Conservation (phyloP, 331 rosid genomes). For the Acacia concinna region DNA sequence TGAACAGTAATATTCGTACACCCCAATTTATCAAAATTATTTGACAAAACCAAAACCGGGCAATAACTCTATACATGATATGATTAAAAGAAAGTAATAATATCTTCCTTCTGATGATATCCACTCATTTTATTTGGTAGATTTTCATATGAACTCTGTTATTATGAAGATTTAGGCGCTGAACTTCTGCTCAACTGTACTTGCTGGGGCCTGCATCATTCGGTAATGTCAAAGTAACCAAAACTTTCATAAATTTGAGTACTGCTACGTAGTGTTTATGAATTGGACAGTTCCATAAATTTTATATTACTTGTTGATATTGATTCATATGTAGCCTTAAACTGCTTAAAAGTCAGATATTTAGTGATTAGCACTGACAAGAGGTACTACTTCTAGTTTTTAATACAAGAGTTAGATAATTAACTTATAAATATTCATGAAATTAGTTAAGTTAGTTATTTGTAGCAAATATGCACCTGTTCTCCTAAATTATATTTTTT, state of each 20-base stretch:
- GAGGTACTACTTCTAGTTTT: not conserved
- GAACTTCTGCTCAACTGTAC: conserved; percentile 74
- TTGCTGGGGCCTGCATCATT: conserved; percentile 61
- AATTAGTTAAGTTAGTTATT: too few species aligned
- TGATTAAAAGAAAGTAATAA: conserved; percentile 29
- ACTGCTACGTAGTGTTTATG: not conserved
- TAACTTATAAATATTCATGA: too few species aligned
- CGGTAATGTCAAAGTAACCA: conserved; percentile 20
- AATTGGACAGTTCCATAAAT: not conserved
- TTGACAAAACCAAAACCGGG: conserved; percentile 52
- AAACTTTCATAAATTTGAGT: not conserved
- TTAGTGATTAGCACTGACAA: not conserved
- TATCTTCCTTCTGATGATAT: conserved; percentile 39
- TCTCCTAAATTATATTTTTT: too few species aligned
- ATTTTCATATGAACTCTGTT: conserved; percentile 33
- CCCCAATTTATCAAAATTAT: conserved; percentile 43
- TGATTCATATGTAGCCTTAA: not conserved
- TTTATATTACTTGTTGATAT: not conserved
- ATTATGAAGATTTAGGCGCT: conserved; percentile 38
- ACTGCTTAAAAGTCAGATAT: not conserved
- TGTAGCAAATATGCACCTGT: too few species aligned
- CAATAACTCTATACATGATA: conserved; percentile 71
- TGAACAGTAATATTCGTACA: conserved; percentile 41
- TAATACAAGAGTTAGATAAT: too few species aligned
- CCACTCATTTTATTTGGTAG: conserved; percentile 31